phyloP scores from a whole-genome alignment of 441 rosid genomes.

The Gossypium trilobum region DNA sequence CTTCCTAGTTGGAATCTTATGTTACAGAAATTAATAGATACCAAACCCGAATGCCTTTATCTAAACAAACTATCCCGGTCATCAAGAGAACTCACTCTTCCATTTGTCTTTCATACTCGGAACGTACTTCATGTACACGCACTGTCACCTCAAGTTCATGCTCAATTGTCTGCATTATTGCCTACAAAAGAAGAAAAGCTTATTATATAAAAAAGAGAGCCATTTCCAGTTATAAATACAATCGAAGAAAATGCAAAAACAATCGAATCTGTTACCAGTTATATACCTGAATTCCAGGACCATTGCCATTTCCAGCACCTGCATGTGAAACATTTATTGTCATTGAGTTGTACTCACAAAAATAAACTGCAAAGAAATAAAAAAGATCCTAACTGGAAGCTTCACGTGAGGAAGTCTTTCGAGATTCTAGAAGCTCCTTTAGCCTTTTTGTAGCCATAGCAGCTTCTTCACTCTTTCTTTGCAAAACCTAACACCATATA shows the following conservation, averaged over 20 bases:
- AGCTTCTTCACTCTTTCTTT: conserved; percentile 96
- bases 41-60: neutral
- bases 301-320: conserved; percentile 55
- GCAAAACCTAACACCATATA: conserved; percentile 53
- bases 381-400: conserved; percentile 29
- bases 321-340: conserved; percentile 13
- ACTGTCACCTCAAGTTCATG: conserved; percentile 93
- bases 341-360: conserved; percentile 15
- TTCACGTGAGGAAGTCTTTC: conserved; percentile 71
- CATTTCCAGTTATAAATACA: neutral
- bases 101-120: conserved; percentile 81
- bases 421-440: conserved; percentile 77
- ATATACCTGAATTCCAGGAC: conserved; percentile 77
- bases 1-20: neutral
- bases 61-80: neutral
- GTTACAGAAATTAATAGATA: neutral
- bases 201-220: neutral
- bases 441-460: conserved; percentile 88
- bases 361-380: conserved; percentile 3
- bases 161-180: conserved; percentile 79
- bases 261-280: neutral
- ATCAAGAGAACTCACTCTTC: conserved; percentile 63
- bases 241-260: too few relatives aligned
- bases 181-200: conserved; percentile 37
- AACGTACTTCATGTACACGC: conserved; percentile 84